A percentile compares a stretch with the other conserved stretches of the same genome.
Evolutionary conservation across 2,329 filamentous ascomycete species (phyloP).

Genomic region (Neonectria sp.): DNA sequence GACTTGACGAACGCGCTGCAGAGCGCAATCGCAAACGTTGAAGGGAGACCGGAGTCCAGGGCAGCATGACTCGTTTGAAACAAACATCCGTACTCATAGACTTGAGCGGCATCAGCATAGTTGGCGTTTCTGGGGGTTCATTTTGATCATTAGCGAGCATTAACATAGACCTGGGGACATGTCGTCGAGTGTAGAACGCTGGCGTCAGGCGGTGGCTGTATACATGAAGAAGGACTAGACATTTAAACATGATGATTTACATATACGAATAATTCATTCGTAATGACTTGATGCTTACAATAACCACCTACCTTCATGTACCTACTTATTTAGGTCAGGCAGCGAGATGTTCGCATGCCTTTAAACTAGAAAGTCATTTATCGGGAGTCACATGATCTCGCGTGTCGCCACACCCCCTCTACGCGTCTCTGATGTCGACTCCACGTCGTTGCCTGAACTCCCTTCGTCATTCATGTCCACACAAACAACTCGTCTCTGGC

Average conservation of each 20-base stretch:
- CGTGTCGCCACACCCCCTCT: conserved; percentile 20
- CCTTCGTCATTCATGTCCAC: conserved; percentile 15
- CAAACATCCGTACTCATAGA: conserved; percentile 4
- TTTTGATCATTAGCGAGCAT: conserved; percentile 23
- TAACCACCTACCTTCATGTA: too few species aligned
- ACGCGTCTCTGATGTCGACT: conserved; percentile 23
- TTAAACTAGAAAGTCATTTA: background rate
- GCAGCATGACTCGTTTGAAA: background rate
- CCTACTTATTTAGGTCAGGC: background rate
- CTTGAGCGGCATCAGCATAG: conserved; percentile 8
- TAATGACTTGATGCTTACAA: background rate
- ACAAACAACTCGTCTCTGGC: background rate
- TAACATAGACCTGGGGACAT: background rate
- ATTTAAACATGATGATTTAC: background rate
- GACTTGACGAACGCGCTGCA: conserved; percentile 92
- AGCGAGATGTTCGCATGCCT: background rate
- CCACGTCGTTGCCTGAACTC: conserved; percentile 11
- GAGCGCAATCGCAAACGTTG: conserved; percentile 85
- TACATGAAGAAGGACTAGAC: conserved; percentile 7
- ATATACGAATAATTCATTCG: too few species aligned
- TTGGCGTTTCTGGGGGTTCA: conserved; percentile 12
- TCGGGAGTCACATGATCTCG: conserved; percentile 32
- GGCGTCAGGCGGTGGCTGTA: conserved; percentile 3
- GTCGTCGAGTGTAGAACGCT: background rate
- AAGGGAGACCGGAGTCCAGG: conserved; percentile 63